Evolutionary conservation across 208 protist species (phyloP).

Genomic region (Trypanosoma congolense): DNA sequence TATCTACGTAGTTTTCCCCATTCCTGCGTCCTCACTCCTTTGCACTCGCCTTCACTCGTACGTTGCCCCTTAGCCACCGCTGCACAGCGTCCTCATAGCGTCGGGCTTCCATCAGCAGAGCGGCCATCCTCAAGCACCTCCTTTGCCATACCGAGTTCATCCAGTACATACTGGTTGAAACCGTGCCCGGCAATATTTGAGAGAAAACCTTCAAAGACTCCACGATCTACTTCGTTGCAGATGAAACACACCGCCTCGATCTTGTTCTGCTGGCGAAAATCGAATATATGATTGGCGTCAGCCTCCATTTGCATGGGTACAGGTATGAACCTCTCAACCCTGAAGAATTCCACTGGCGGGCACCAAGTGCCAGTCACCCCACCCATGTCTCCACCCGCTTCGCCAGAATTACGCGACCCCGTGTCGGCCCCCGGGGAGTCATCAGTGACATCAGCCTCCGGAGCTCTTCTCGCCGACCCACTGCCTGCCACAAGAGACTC

Average conservation of each 20-base stretch:
- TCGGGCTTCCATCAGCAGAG: slow-evolving; percentile 40
- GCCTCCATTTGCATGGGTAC: slow-evolving; percentile 86
- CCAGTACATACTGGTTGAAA: slow-evolving; percentile 82
- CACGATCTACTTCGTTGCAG: slow-evolving; percentile 63
- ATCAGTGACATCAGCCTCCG: too few species aligned
- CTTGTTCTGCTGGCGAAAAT: slow-evolving; percentile 64
- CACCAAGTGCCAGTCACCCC: neutral
- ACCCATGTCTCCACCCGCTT: neutral
- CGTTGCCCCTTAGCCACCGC: too few species aligned
- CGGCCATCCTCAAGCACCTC: slow-evolving; percentile 50
- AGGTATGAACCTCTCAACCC: slow-evolving; percentile 83
- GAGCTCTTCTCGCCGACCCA: neutral
- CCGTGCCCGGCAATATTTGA: slow-evolving; percentile 39
- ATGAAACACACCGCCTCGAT: slow-evolving; percentile 81
- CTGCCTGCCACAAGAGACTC: slow-evolving; percentile 36
- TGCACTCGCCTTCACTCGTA: too few species aligned
- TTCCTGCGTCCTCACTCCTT: too few species aligned
- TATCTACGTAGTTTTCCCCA: too few species aligned
- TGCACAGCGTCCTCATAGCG: neutral
- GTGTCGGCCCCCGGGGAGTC: too few species aligned
- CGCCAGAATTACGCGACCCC: slow-evolving; percentile 5
- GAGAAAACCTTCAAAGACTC: slow-evolving; percentile 59
- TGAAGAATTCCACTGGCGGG: slow-evolving; percentile 60
- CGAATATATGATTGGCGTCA: slow-evolving; percentile 78
- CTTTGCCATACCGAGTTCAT: slow-evolving; percentile 76